Base-by-base conservation (phyloP, 2,329 filamentous ascomycete genomes). In the Colletotrichum chrysophilum region DNA sequence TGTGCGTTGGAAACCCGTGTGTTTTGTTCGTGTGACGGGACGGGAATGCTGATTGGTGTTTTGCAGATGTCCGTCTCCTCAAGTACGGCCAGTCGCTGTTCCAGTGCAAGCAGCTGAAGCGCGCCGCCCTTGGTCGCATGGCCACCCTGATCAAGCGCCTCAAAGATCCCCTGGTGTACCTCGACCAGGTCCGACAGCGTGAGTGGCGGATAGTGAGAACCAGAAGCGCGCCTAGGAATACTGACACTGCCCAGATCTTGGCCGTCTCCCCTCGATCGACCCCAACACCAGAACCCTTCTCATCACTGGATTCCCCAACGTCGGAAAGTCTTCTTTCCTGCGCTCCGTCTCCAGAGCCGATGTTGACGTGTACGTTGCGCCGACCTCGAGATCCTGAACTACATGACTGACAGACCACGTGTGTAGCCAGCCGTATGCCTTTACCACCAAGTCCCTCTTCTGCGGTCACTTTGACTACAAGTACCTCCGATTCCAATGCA, bases 81-180 rank as follows among this genome's bases (percentile, higher is more conserved):
- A 97, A 98, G 90, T 98, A 99, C 88, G 96, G 95, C 71, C 96
- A 98, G 89, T 97, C 93, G 82, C 91, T 99, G 78, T 99, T 96
- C 89, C 97, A 99, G 88, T 98, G 96, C 91, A 99, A 99, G 88
- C 96, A 98, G 89, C 92, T 99, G 82, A 99, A 99, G 92, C 92
- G 95, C 78, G 97, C 97, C 67, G 97, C 94, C 10, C 92, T 99
- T 69, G 97, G 97, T 89, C 96, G 97, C 83, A 98, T 99, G 97
- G 97, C 96, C 78, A 99, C 97, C 21, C 95, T 99, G 81, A 95
- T 95, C 88, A 97, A 96, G 89, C 93, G 96, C 78, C 89, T 99
- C 77, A 98, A 98, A 87, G 97, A 99, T 81, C 95, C 97, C 71
- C 96, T 77, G 65, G 74, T 77, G 26, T 77, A 77, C 48, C 77